Base-by-base conservation (phyloP, 2,329 filamentous ascomycete species). In the Pyrenochaeta sp. region DNA sequence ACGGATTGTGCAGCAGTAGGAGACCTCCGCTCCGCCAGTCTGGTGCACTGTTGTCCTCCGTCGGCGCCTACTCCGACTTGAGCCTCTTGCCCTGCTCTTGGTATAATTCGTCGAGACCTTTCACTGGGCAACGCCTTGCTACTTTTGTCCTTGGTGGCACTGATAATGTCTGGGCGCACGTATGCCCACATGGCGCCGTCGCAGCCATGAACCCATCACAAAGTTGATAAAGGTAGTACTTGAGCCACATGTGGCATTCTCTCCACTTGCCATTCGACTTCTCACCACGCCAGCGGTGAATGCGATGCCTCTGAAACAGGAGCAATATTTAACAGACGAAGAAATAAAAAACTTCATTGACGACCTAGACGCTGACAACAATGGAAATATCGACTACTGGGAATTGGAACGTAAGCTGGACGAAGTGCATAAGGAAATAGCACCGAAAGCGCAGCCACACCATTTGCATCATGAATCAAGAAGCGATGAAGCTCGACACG, bases 331-430 rank as follows among this genome's bases (percentile, higher is more conserved):
- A 12, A 73, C 64, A 6, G 76, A 83, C 44, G 74, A 80, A 6
- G 83, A 86, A 61, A 82, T 85, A 41, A 68, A 79, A 6, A 65
- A 75, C 3, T 86, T 86, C 47, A 73, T 86, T 35, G 75, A 83
- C 51, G 80, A 82, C 27, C 71, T 86, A 2, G 83, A 85, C 61
- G 76, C 77, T 56, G 77, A 85, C 54, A 75, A 76, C 17, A 79
- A 85, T 64, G 83, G 83, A 11, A 73, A 72, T 59, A 81, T 86
- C 51, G 79, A 81, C 50, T 84, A 84, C 61, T 67, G 67, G 47
- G 83, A 85, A 58, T 63, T 85, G 27, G 82, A 84, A 61, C 73
- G 71, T 4, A 84, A 84, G 55, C 76, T 86, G 1, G 81, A 85
- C 35, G 68, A 81, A 33, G 80, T 83, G 1, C 79, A 84, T 66